These are phyloP conservation scores for Berkeleyomyces rouxiae DNA, from an alignment of 2,329 filamentous ascomycete genomes.

Conservation along the genomic window DNA sequence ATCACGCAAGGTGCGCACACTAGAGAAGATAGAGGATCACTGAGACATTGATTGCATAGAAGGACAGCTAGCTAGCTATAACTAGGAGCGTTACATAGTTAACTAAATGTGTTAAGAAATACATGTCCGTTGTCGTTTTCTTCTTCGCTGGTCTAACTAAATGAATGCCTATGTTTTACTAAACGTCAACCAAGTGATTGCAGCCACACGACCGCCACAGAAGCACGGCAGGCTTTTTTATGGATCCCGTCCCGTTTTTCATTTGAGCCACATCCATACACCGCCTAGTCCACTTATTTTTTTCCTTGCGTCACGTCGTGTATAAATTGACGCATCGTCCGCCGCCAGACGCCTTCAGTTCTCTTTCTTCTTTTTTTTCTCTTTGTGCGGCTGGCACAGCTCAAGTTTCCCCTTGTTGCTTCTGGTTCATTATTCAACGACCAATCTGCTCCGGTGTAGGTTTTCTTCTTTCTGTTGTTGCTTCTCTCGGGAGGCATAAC, in stretches of 20 bases:
- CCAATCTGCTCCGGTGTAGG: not conserved
- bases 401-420: conserved; percentile 14
- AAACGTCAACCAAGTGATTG: not conserved
- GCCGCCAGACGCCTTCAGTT: not conserved
- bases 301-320: not conserved
- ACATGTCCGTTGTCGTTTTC: not conserved
- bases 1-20: conserved; percentile 82
- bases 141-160: not conserved
- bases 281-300: not conserved
- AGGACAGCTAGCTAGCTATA: too few species aligned
- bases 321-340: conserved; percentile 6
- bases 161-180: not conserved
- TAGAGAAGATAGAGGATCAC: conserved; percentile 82
- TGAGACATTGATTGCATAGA: conserved; percentile 19
- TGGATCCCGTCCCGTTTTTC: not conserved
- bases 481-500: not conserved
- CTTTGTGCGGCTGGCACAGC: conserved; percentile 15
- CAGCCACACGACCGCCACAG: not conserved
- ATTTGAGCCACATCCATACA: not conserved
- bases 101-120: too few species aligned
- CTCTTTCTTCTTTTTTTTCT: conserved; percentile 11
- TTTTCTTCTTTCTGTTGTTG: not conserved
- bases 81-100: too few species aligned
- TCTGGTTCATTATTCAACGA: conserved; percentile 9
- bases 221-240: not conserved